Evolutionary conservation across 371 early-diverging fungal genomes (phyloP), one percentile per base, ranked within the genome.

Genomic region (Mucor piriformis): DNA sequence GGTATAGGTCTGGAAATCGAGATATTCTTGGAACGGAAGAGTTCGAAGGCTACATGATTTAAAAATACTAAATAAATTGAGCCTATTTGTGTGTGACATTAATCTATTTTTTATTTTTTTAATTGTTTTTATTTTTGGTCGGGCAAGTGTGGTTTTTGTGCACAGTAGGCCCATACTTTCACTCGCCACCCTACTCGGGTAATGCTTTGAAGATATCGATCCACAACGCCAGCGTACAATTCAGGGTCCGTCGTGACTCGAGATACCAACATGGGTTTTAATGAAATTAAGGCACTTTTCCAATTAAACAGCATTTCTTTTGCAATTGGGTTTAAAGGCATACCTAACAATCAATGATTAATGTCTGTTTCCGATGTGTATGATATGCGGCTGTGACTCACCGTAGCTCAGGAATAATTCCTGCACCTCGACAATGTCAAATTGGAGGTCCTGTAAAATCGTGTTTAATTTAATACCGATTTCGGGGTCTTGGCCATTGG

Each of bases 241-340:
- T 74, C 70, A 18, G 64, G 61, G 38, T 64, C 48, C 34, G 59
- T 51, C 12, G 63, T 46, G 2, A 77, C 37, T 16, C 59, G 48
- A 16, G 63, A 52, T n/a, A 60, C 69, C 4, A 77, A 47, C 24
- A 72, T 46, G 5, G 74, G 78, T 44, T 69, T 67, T 29, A 77
- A 35, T 40, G 73, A 63, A 12, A 63, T 34, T 64, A 77, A 54
- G 6, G 73, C 73, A 29, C 40, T 67, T 56, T 69, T 74, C 78
- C 78, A 77, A 33, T 72, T 72, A 51, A 66, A 61, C 18, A 72
- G 27, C 74, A 77, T 70, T 58, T 77, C 78, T 44, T 48, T 66
- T 12, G 70, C 55, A 47, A 77, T 59, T 6, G 78, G 72, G 50
- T 70, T 58, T 10, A 53, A 43, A 5, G 66, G 61, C 34, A 66